These are phyloP conservation scores for Edaphochlamys debaryana DNA, from an alignment of 139 green algal genomes.

Conservation along the genomic window DNA sequence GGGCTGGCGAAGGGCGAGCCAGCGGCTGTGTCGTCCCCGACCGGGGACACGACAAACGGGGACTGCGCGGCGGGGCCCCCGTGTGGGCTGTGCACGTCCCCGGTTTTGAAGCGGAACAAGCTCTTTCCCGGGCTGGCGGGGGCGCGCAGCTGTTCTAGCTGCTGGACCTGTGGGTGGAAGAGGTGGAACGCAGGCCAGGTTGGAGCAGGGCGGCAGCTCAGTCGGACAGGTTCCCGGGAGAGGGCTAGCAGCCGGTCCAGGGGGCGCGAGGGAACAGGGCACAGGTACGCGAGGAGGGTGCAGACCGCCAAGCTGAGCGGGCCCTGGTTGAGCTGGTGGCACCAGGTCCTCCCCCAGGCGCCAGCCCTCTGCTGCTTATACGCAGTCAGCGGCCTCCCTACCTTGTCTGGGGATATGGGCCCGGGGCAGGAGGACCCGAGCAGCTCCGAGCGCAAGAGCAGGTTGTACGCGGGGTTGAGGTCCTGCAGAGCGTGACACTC, in stretches of 20 bases:
- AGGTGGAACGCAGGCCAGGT: not conserved
- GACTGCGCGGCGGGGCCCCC: constrained; percentile 66
- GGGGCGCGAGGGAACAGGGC: not conserved
- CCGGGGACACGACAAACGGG: constrained; percentile 76
- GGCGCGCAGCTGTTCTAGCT: constrained; percentile 60
- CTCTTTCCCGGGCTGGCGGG: constrained; percentile 48
- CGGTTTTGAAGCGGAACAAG: constrained; percentile 80
- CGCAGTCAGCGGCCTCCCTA: not conserved
- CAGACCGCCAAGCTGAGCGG: too few species aligned
- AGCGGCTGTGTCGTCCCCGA: constrained; percentile 55
- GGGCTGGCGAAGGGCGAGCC: constrained; percentile 51
- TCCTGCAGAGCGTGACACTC: too few species aligned
- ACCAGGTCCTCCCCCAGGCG: too few species aligned
- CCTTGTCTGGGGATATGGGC: constrained; percentile 70
- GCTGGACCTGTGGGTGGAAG: constrained; percentile 16
- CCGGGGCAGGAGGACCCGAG: constrained; percentile 65
- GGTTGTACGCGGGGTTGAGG: constrained; percentile 79
- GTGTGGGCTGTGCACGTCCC: constrained; percentile 70
- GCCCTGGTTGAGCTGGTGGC: too few species aligned
- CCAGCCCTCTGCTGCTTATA: too few species aligned
- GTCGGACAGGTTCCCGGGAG: not conserved
- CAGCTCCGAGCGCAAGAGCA: constrained; percentile 79
- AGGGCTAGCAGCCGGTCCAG: not conserved
- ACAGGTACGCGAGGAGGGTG: not conserved
- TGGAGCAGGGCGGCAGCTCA: too few species aligned